Base-by-base conservation (phyloP, 2,329 filamentous ascomycete species). In the Fusarium sp. region DNA sequence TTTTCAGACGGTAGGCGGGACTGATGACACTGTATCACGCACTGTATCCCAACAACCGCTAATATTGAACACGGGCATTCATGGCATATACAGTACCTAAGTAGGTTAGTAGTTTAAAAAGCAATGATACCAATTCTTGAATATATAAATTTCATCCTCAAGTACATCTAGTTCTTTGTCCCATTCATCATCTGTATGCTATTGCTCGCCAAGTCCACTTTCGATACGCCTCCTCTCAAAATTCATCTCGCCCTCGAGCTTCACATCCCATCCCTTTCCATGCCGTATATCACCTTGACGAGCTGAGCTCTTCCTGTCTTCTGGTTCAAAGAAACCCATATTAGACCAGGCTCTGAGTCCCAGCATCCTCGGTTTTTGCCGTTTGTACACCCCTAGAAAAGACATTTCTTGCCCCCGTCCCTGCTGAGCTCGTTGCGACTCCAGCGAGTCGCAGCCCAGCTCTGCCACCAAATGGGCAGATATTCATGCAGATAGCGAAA, bases 401-500 rank as follows among this genome's bases (percentile, higher is more conserved):
- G 33, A 65, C 38, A 36, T 41, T 67, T 62, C 58, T 52, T 58
- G 56, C 57, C 59, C 50, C 56, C 53, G 20, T 57, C 56, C 60
- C 55, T 62, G 64, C 60, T 58, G 56, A 55, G 57, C 57, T 54
- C 34, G 59, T 58, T 50, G 58, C 45, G 50, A 47, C 64, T 54
- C 42, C 52, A 44, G 45, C 49, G 53, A 65, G 67, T 55, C 66
- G 55, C 54, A 57, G 55, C 62, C 31, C 44, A 30, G 42, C 63
- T 67, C 61, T 52, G 67, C 64, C 67, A 61, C 63, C 67, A 42
- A 52, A 47, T 49, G 55, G 66, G 65, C 69, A 70, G 60, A 71
- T 76, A 72, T 66, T 76, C 71, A 62, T 76, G 76, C 74, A 76
- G 49, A 69, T 67, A 64, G 51, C 58, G 60, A 57, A 69, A 70